A percentile compares a stretch with the other conserved stretches of the same genome.
phyloP scores from a whole-genome alignment of 805 yeast genomes.

The Blastobotrys parvus region DNA sequence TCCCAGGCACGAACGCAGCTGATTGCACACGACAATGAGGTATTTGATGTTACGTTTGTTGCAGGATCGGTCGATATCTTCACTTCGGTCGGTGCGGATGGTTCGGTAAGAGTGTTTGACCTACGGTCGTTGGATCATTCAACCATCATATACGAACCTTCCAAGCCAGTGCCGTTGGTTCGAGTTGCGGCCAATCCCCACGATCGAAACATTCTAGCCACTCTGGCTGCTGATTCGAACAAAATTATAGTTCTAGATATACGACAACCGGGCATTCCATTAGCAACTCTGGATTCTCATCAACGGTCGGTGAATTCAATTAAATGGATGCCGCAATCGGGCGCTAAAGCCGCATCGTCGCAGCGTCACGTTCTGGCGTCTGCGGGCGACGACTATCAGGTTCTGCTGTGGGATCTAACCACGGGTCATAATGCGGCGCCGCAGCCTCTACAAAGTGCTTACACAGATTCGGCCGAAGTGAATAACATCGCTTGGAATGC shows the following conservation, averaged over 20 bases:
- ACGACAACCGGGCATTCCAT: slow-evolving; percentile 80
- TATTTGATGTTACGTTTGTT: slow-evolving; percentile 81
- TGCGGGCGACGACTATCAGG: slow-evolving; percentile 57
- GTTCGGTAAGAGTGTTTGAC: slow-evolving; percentile 88
- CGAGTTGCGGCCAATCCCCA: slow-evolving; percentile 69
- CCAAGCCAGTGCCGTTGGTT: slow-evolving; percentile 48
- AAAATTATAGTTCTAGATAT: slow-evolving; percentile 67
- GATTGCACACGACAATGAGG: slow-evolving; percentile 95
- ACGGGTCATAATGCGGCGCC: slow-evolving; percentile 33
- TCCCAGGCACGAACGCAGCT: slow-evolving; percentile 80
- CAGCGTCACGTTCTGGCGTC: slow-evolving; percentile 53
- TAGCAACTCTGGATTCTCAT: slow-evolving; percentile 61
- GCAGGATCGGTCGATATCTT: slow-evolving; percentile 68
- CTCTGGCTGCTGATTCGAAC: slow-evolving; percentile 64
- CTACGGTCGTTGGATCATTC: slow-evolving; percentile 83
- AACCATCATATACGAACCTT: slow-evolving; percentile 79
- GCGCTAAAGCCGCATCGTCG: slow-evolving; percentile 15
- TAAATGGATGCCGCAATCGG: slow-evolving; percentile 68
- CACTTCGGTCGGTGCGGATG: slow-evolving; percentile 92
- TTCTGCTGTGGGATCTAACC: slow-evolving; percentile 60
- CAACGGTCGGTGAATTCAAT: slow-evolving; percentile 60
- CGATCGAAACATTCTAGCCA: slow-evolving; percentile 78
- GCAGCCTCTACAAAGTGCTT: slow-evolving; percentile 32
- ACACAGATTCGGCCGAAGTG: slow-evolving; percentile 59
- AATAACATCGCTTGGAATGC: slow-evolving; percentile 71